Percentiles rank a stretch among this genome's conserved stretches.
These are phyloP conservation scores for Pichia insulana DNA, from an alignment of 805 yeast species.

Conservation along the genomic window DNA sequence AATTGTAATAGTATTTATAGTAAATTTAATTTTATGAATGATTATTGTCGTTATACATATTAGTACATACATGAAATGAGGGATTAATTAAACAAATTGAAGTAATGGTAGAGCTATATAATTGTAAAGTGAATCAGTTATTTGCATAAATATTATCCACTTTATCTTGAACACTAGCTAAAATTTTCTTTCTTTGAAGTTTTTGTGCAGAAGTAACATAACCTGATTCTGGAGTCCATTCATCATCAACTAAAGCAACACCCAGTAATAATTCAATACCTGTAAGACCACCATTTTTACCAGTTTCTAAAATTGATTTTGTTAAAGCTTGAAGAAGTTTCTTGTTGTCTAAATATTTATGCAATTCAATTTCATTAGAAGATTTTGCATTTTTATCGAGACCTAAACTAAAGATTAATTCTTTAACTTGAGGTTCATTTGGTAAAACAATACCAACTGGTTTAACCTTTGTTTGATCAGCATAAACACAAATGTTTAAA, in stretches of 20 bases:
- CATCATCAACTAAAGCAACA: constrained; percentile 70
- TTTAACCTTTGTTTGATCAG: constrained; percentile 79
- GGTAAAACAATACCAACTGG: constrained; percentile 91
- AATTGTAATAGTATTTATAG: neutral
- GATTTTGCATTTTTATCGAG: constrained; percentile 30
- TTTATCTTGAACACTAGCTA: constrained; percentile 54
- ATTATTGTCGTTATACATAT: neutral
- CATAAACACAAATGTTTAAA: constrained; percentile 82
- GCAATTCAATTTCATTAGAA: constrained; percentile 31
- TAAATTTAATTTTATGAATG: neutral
- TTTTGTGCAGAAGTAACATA: constrained; percentile 93
- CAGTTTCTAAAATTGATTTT: constrained; percentile 61
- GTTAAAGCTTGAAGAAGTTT: constrained; percentile 47
- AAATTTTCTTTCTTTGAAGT: constrained; percentile 85
- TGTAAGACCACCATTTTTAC: constrained; percentile 65
- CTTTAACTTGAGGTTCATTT: constrained; percentile 54
- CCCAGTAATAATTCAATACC: constrained; percentile 84
- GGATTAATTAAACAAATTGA: neutral
- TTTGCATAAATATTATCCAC: constrained; percentile 56
- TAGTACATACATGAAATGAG: neutral
- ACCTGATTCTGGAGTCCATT: constrained; percentile 97
- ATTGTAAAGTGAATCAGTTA: no score
- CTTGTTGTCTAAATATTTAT: constrained; percentile 45
- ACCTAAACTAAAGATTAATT: constrained; percentile 49
- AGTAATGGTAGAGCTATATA: no score